Base-by-base conservation (phyloP, 352 stramenopile genomes). In the Globisporangium barbulae region DNA sequence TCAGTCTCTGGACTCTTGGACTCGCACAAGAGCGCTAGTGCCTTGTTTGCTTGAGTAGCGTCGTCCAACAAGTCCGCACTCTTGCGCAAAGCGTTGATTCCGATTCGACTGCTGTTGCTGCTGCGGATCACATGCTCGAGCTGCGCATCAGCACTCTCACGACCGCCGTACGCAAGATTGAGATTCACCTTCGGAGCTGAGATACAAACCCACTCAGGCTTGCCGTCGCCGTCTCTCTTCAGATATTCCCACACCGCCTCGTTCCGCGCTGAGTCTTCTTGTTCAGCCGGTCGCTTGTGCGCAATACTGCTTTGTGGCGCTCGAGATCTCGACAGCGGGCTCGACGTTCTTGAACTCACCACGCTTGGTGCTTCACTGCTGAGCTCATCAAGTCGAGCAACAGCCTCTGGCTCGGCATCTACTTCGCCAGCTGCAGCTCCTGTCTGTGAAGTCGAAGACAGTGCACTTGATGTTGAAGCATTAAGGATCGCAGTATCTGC, bases 161-260 rank as follows among this genome's bases (percentile, higher is more conserved):
- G 75, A 12, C 73, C 78, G 57, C 67, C 62, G 56, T 80, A 86
- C 25, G 71, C 73, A 45, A 86, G 65, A 17, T 75, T 64, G 19
- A 86, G 62, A 45, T 72, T 75, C 21, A 86, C 77, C 54, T 79
- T 81, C 6, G 77, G 77, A 22, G 81, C 65, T 22, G 64, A 61
- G 19, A 55, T 63, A 47, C 75, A 82, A 37, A 63, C 68, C 71
- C 70, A 75, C 33, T 77, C 79, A 1, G 69, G 73, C 21, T 73
- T 79, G 22, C 42, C 39, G 25, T 42, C 57, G 25, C 39, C 58
- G 21, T 74, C 63, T 53, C 61, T 61, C 42, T 77, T 71, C 45
- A 81, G 28, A 64, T 69, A 65, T n/a, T 45, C 31, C 59, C 52
- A 50, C 33, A 68, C 47, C 3, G 53, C 5, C 30, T 65, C 61